Conservation (phyloP, 345 rosid species). For the Turritis glabra region DNA sequence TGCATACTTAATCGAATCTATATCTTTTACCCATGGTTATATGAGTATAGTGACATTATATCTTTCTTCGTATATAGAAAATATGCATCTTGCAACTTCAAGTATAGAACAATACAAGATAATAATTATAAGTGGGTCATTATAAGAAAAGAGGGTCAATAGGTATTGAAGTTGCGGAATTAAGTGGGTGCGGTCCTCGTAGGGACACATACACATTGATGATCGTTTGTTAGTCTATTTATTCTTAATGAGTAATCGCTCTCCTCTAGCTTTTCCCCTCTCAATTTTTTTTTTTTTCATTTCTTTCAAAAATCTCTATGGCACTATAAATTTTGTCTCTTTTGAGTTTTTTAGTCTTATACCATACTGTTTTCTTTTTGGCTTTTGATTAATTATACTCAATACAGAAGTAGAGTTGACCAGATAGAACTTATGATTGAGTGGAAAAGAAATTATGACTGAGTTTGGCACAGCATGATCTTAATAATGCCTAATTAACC, state of each 20-base stretch:
- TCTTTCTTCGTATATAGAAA: neutral
- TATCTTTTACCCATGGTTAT: neutral
- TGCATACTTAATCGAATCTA: conserved; percentile 7
- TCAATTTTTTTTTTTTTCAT: neutral
- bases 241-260: conserved; percentile 13
- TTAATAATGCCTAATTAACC: neutral
- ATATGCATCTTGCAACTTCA: conserved; percentile 14
- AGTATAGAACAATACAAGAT: conserved; percentile 15
- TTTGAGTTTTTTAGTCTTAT: neutral
- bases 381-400: neutral
- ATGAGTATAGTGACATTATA: neutral
- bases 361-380: neutral
- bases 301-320: conserved; percentile 2
- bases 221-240: conserved; percentile 30
- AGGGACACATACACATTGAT: conserved; percentile 38
- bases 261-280: conserved; percentile 4
- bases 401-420: conserved; percentile 8
- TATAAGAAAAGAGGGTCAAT: conserved; percentile 30
- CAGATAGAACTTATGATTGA: conserved; percentile 15
- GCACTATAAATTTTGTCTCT: neutral
- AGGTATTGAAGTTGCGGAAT: conserved; percentile 32
- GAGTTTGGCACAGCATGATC: conserved; percentile 9
- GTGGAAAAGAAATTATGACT: neutral
- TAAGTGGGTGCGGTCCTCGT: conserved; percentile 44
- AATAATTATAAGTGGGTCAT: conserved; percentile 26